Conservation (phyloP, 106 monocot genomes). For the Ottelia alismoides region DNA sequence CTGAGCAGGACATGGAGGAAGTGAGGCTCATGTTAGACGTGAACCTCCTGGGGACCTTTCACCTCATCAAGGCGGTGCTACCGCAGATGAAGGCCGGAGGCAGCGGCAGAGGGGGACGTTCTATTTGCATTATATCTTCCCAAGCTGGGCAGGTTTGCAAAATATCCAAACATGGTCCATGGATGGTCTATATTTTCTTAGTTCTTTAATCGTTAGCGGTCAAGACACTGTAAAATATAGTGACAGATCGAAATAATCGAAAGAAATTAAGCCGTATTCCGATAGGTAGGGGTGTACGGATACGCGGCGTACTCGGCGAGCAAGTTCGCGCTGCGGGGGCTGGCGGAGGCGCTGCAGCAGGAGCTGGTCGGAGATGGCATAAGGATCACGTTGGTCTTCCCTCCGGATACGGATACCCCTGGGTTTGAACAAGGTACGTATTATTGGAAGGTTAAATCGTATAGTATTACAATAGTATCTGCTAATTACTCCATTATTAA, state of each 20-base stretch:
- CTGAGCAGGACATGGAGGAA: conserved; percentile 44
- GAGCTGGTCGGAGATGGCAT: conserved; percentile 56
- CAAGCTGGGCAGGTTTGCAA: conserved; percentile 59
- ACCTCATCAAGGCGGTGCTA: conserved; percentile 66
- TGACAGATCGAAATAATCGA: no score
- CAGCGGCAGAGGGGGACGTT: conserved; percentile 5
- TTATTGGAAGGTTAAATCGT: no score
- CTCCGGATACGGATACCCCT: conserved; percentile 66
- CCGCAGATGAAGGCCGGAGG: conserved; percentile 44
- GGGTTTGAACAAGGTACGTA: conserved; percentile 36
- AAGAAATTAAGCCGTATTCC: background rate
- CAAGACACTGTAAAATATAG: no score
- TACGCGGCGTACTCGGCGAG: conserved; percentile 69
- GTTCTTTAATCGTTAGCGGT: no score
- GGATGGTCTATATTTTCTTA: no score
- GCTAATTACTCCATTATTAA: no score
- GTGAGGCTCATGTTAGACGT: conserved; percentile 48
- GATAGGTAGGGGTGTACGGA: conserved; percentile 64
- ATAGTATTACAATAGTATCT: no score
- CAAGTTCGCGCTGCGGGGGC: conserved; percentile 67
- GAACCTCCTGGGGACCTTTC: conserved; percentile 61
- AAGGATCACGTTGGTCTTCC: conserved; percentile 53
- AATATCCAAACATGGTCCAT: no score
- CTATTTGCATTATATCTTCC: conserved; percentile 61
- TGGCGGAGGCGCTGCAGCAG: conserved; percentile 54